A percentile compares a stretch with the other conserved stretches of the same genome.
phyloP scores from a whole-genome alignment of 768 basidiomycete species.

The Suillus variegatus region DNA sequence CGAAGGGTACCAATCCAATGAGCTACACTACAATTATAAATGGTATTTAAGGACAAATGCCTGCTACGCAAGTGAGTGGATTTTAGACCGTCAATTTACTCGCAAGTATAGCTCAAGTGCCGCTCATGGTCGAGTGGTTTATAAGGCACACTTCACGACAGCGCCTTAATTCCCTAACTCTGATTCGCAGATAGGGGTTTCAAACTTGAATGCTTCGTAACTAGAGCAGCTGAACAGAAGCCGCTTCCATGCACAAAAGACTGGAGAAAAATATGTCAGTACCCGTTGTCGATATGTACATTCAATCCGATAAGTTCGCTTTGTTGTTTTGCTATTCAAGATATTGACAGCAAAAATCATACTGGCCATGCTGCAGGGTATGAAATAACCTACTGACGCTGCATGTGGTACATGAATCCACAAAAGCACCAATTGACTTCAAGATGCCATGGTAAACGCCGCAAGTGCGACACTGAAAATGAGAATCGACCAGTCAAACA shows the following conservation, averaged over 20 bases:
- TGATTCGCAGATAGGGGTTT: neutral
- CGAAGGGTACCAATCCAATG: neutral
- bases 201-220: neutral
- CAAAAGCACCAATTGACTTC: neutral
- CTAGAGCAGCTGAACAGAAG: neutral
- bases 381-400: neutral
- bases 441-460: neutral
- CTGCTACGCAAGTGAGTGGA: neutral
- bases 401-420: neutral
- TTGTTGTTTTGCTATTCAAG: neutral
- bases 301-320: neutral
- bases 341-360: neutral
- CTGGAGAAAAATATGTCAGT: neutral
- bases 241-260: neutral
- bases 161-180: too few species aligned
- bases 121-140: neutral
- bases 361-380: neutral
- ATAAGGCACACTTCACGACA: neutral
- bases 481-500: neutral
- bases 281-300: neutral
- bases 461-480: neutral
- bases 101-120: too few species aligned
- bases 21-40: neutral
- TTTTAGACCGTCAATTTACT: neutral
- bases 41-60: neutral